Percentiles rank a stretch among this genome's conserved stretches.
These are phyloP conservation scores for Cryphonectria carpinicola DNA, from an alignment of 2,329 filamentous ascomycete species.

Conservation along the genomic window DNA sequence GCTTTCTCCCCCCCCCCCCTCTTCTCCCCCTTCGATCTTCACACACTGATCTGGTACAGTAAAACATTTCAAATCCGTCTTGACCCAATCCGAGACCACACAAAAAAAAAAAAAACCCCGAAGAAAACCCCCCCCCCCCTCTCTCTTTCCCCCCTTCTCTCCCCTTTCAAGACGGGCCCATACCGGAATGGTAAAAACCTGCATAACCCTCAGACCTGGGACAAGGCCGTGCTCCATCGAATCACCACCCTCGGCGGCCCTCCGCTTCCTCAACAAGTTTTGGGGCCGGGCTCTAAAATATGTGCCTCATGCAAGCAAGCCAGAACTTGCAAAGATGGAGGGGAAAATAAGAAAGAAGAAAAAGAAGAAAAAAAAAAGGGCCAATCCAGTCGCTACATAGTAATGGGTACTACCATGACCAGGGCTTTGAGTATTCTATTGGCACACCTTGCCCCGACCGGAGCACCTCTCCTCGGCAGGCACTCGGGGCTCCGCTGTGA, in stretches of 20 bases:
- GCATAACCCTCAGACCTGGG: constrained; percentile 2
- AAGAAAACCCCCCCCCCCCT: not conserved
- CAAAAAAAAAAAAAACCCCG: no score
- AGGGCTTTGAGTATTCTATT: not conserved
- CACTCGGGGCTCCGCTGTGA: not conserved
- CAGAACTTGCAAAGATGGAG: not conserved
- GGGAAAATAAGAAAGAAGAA: no score
- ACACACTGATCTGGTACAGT: not conserved
- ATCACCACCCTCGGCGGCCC: constrained; percentile 5
- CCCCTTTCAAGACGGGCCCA: not conserved
- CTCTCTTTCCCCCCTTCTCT: not conserved
- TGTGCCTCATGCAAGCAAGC: constrained; percentile 2
- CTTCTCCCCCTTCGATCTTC: not conserved
- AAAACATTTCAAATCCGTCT: not conserved
- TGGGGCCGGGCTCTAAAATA: not conserved
- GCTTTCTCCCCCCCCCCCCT: not conserved
- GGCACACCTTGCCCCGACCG: no score
- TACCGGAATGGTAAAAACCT: not conserved
- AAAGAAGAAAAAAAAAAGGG: no score
- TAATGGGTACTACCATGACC: not conserved
- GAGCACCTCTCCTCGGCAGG: not conserved
- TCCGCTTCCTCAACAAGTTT: not conserved
- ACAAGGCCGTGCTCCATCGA: not conserved
- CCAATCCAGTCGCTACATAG: no score
- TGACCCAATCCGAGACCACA: not conserved